phyloP scores from a whole-genome alignment of 768 basidiomycete genomes.

The Rickenella mellea region DNA sequence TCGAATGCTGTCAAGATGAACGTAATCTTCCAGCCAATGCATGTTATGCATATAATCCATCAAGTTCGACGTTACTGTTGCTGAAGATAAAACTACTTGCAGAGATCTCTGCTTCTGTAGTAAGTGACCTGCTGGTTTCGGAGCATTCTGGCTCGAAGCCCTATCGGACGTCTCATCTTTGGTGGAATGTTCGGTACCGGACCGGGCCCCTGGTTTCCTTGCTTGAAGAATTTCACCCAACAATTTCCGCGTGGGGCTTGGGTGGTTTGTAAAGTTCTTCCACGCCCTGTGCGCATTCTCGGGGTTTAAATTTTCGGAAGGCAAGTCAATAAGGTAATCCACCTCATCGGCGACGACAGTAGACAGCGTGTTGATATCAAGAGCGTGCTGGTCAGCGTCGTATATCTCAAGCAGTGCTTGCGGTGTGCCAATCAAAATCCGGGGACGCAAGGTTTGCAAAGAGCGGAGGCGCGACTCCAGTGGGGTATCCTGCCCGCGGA shows the following conservation, averaged over 20 bases:
- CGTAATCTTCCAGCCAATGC: slow-evolving; percentile 14
- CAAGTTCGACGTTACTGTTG: background rate
- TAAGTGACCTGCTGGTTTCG: background rate
- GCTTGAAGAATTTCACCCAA: slow-evolving; percentile 35
- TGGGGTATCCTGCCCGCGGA: slow-evolving; percentile 38
- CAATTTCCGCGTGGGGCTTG: slow-evolving; percentile 47
- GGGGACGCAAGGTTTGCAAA: slow-evolving; percentile 40
- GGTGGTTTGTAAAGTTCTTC: slow-evolving; percentile 40
- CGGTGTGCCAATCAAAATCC: slow-evolving; percentile 65
- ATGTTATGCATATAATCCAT: background rate
- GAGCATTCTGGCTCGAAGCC: too few relatives aligned
- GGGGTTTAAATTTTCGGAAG: slow-evolving; percentile 32
- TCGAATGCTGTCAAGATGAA: background rate
- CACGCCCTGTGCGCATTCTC: slow-evolving; percentile 26
- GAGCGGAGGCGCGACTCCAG: slow-evolving; percentile 28
- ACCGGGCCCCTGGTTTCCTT: background rate
- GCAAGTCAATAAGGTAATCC: slow-evolving; percentile 57
- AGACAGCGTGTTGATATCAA: slow-evolving; percentile 38
- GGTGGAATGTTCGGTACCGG: too few relatives aligned
- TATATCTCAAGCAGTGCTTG: slow-evolving; percentile 55
- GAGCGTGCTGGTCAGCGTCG: slow-evolving; percentile 28
- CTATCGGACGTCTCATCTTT: background rate
- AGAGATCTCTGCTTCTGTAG: background rate
- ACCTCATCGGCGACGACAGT: slow-evolving; percentile 69
- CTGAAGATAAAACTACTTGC: slow-evolving; percentile 2